Evolutionary conservation across 2,329 filamentous ascomycete species (phyloP).

Genomic region (Aspergillus sp.): DNA sequence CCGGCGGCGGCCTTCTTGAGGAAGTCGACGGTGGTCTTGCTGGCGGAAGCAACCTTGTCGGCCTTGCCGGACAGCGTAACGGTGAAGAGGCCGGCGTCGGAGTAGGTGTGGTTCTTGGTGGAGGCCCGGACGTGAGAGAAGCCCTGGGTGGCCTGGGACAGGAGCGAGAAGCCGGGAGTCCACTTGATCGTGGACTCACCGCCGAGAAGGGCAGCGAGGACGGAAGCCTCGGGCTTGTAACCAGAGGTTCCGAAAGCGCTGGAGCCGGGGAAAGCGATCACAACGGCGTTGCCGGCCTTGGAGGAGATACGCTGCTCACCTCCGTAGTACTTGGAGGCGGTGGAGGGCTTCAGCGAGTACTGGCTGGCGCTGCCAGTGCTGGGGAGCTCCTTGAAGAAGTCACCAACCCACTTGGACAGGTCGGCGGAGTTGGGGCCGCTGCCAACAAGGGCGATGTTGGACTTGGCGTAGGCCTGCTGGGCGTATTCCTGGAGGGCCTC

Average conservation of each 20-base stretch:
- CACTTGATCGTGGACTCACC: constrained; percentile 93
- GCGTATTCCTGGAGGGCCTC: constrained; percentile 74
- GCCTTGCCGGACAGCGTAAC: constrained; percentile 78
- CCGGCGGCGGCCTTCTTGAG: constrained; percentile 79
- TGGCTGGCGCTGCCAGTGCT: constrained; percentile 49
- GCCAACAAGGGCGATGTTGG: constrained; percentile 87
- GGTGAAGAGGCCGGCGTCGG: constrained; percentile 86
- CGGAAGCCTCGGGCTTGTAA: constrained; percentile 86
- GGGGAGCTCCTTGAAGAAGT: constrained; percentile 81
- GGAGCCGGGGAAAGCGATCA: constrained; percentile 90
- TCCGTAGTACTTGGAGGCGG: constrained; percentile 83
- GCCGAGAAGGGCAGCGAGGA: constrained; percentile 85
- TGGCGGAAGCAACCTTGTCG: constrained; percentile 68
- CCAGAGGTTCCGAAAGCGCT: constrained; percentile 67
- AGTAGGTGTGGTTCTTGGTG: constrained; percentile 82
- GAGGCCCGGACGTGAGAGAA: constrained; percentile 66
- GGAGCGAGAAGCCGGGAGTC: constrained; percentile 86
- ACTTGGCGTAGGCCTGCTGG: constrained; percentile 76
- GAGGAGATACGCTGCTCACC: constrained; percentile 89
- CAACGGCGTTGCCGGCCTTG: constrained; percentile 73
- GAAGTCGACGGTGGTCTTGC: constrained; percentile 73
- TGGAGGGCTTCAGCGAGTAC: constrained; percentile 56
- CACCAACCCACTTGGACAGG: constrained; percentile 83
- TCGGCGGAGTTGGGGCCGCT: constrained; percentile 78
- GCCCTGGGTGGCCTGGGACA: constrained; percentile 73